phyloP scores from a whole-genome alignment of 192 early-diverging fungal species.

The Podila minutissima region DNA sequence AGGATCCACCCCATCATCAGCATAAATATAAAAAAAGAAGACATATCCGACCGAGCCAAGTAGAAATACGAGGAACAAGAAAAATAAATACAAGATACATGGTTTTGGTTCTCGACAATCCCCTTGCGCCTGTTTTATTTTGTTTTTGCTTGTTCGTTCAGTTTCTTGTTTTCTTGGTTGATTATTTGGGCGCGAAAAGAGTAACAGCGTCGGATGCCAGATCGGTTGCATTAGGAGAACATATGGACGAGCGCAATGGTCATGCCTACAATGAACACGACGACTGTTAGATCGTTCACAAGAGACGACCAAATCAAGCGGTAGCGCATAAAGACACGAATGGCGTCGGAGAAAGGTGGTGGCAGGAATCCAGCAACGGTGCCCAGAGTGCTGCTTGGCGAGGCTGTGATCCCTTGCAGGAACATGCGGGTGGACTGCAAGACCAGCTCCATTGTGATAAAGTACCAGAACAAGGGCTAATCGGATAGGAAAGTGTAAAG shows the following conservation, averaged over 20 bases:
- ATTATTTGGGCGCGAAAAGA: too few relatives aligned
- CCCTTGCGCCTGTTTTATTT: too few relatives aligned
- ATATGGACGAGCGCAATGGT: slow-evolving; percentile 37
- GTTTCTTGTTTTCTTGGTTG: too few relatives aligned
- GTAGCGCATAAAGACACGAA: slow-evolving; percentile 61
- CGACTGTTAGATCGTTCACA: slow-evolving; percentile 59
- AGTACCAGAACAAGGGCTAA: slow-evolving; percentile 68
- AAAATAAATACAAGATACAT: too few relatives aligned
- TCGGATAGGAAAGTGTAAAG: too few relatives aligned
- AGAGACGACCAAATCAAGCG: slow-evolving; percentile 63
- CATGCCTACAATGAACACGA: slow-evolving; percentile 61
- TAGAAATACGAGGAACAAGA: too few relatives aligned
- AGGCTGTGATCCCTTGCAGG: slow-evolving; percentile 54
- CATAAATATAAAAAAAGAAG: slow-evolving; percentile 1
- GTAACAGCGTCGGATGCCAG: too few relatives aligned
- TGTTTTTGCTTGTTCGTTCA: too few relatives aligned
- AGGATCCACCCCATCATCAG: slow-evolving; percentile 17
- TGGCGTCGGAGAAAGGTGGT: slow-evolving; percentile 55
- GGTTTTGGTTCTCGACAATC: too few relatives aligned
- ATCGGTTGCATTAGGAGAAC: slow-evolving; percentile 24
- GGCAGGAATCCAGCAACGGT: slow-evolving; percentile 58
- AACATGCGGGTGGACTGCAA: slow-evolving; percentile 59
- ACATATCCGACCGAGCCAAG: background rate
- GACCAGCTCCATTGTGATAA: slow-evolving; percentile 59
- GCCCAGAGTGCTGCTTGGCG: slow-evolving; percentile 49